Evolutionary conservation across 306 rosid species (phyloP), one percentile per base, ranked within the genome.

Genomic region (Inga leiocalycina): DNA sequence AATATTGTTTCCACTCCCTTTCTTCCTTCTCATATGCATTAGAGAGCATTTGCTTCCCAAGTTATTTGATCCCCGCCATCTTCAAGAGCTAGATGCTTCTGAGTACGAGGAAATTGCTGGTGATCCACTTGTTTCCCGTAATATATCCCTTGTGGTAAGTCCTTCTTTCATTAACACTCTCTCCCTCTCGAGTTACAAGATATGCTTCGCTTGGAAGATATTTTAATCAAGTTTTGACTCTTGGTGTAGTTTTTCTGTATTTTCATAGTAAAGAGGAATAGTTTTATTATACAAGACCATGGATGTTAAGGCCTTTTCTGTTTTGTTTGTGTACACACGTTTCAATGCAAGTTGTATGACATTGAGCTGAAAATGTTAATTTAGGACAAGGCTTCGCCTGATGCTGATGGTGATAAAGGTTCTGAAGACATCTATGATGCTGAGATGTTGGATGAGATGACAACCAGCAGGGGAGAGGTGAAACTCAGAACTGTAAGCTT

Each of bases 41-140:
- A 90, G 98, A 85, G 96, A 93, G 70, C 86, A 74, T 51, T 20
- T 95, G 85, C 98, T 95, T 66, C 98, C 97, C 68, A 93, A 81
- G 82, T 71, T 93, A 10, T 91, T 95, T 83, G 78, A 82, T 1
- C 83, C 89, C 20, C 49, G 15, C 44, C 84, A 92, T 85, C 90
- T 95, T 71, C 92, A 86, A 79, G 98, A 95, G 84, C 91, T 95
- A 17, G 98, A 95, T 80, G 94, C 98, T 71, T 91, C 96, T n/a
- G 98, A 90, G 66, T 95, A 91, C 24, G 98, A 95, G 89, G 98
- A 95, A 89, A 71, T 93, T 45, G 57, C 79, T 1, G 94, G 98
- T 44, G 83, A 87, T 71, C 90, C 92, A 4, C 77, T 22, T 24
- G 66, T 37, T 35, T 16, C 24, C 46, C 84, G 6, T 9, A 79